Conservation (phyloP, 139 green algal species). For the Chlamydomonas sp. region DNA sequence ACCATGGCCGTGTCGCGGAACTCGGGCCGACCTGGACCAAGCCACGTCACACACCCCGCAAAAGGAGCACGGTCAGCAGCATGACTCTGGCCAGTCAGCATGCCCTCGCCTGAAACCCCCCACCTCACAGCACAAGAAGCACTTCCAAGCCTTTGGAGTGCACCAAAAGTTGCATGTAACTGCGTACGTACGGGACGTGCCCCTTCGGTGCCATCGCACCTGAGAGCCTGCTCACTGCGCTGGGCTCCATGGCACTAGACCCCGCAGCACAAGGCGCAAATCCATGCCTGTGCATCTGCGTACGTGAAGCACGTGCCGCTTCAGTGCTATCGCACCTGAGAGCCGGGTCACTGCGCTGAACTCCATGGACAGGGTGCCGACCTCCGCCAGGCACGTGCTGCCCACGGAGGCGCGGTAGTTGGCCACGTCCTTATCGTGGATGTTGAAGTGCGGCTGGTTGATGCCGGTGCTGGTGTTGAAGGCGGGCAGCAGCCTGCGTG, state of each 20-base stretch:
- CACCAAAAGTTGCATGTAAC: not conserved
- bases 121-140: no score
- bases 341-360: constrained; percentile 64
- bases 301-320: not conserved
- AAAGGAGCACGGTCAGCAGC: no score
- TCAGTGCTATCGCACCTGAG: constrained; percentile 37
- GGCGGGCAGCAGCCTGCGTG: constrained; percentile 68
- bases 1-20: constrained; percentile 47
- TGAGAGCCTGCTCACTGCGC: no score
- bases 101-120: no score
- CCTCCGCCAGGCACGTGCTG: constrained; percentile 75
- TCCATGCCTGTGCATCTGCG: not conserved
- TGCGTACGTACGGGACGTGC: no score
- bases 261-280: not conserved
- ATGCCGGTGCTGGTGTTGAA: constrained; percentile 81
- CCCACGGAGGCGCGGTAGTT: not conserved
- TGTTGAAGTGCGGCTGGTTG: constrained; percentile 36
- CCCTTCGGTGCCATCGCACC: no score
- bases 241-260: not conserved
- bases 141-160: no score
- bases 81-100: no score
- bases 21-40: constrained; percentile 36
- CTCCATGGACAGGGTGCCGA: constrained; percentile 83
- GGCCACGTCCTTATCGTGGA: constrained; percentile 12
- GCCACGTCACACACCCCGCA: no score